These are phyloP conservation scores for Tolypocladium cylindrosporum DNA, from an alignment of 2,329 filamentous ascomycete genomes.

Conservation along the genomic window DNA sequence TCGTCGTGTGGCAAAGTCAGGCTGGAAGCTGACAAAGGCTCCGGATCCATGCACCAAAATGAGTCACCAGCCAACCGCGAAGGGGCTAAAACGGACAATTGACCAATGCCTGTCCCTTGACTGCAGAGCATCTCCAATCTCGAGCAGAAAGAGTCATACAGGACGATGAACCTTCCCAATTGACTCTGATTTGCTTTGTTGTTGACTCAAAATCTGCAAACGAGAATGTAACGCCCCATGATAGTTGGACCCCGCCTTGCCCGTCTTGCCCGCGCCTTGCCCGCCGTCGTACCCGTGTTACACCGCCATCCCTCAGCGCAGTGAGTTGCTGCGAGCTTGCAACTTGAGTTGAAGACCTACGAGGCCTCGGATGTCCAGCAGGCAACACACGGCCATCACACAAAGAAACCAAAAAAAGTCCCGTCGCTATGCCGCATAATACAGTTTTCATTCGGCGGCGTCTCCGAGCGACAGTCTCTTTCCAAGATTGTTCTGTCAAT, in stretches of 20 bases:
- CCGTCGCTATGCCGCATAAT: too few species aligned
- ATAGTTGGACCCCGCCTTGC: not conserved
- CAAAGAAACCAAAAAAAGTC: too few species aligned
- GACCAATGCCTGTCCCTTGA: not conserved
- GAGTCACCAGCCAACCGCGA: not conserved
- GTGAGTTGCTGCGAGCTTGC: not conserved
- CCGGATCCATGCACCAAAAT: not conserved
- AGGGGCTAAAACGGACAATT: not conserved
- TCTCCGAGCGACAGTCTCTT: too few species aligned
- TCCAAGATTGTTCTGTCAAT: too few species aligned
- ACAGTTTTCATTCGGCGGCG: too few species aligned
- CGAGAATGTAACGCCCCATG: not conserved
- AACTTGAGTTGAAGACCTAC: not conserved
- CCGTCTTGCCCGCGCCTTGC: not conserved
- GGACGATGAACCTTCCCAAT: not conserved
- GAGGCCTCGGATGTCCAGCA: too few species aligned
- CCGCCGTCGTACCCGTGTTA: not conserved
- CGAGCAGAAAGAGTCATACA: not conserved
- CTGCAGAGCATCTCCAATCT: not conserved
- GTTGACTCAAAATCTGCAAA: not conserved
- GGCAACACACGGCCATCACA: too few species aligned
- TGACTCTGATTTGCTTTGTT: not conserved
- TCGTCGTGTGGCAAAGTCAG: slow-evolving; percentile 1
- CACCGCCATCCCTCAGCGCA: not conserved
- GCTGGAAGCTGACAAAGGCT: slow-evolving; percentile 4